Percentiles rank a stretch among this genome's conserved stretches.
Evolutionary conservation across 2,329 filamentous ascomycete genomes (phyloP).

Genomic region (Aaosphaeria arxii): DNA sequence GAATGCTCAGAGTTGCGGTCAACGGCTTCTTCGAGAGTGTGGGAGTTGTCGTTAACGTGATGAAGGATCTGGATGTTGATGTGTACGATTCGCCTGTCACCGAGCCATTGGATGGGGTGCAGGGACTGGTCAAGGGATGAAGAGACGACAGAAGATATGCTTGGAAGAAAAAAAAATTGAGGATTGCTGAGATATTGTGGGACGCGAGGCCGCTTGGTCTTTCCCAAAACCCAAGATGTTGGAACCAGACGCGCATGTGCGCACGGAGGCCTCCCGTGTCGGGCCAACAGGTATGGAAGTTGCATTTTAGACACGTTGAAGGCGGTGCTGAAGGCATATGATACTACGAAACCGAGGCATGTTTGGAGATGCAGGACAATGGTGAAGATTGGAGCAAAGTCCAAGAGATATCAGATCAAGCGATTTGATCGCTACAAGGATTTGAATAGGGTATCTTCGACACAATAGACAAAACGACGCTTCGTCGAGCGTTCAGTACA

Average conservation of each 20-base stretch:
- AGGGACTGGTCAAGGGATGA: slow-evolving; percentile 64
- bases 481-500: too few species aligned
- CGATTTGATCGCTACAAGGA: too few species aligned
- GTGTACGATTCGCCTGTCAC: slow-evolving; percentile 56
- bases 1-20: slow-evolving; percentile 93
- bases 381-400: too few species aligned
- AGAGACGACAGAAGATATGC: background rate
- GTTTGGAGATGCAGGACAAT: too few species aligned
- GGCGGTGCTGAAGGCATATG: too few species aligned
- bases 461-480: too few species aligned
- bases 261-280: too few species aligned
- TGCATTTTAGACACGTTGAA: too few species aligned
- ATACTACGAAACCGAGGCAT: too few species aligned
- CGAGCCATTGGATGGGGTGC: slow-evolving; percentile 55
- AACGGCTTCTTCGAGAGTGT: slow-evolving; percentile 95
- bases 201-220: background rate
- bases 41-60: slow-evolving; percentile 78
- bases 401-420: too few species aligned
- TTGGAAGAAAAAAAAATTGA: background rate
- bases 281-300: too few species aligned
- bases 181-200: background rate
- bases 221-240: background rate
- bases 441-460: too few species aligned
- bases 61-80: slow-evolving; percentile 86
- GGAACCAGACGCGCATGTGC: background rate